A percentile compares a stretch with the other conserved stretches of the same genome.
These are phyloP conservation scores for Septoria petroselini DNA, from an alignment of 2,329 filamentous ascomycete genomes.

Conservation along the genomic window DNA sequence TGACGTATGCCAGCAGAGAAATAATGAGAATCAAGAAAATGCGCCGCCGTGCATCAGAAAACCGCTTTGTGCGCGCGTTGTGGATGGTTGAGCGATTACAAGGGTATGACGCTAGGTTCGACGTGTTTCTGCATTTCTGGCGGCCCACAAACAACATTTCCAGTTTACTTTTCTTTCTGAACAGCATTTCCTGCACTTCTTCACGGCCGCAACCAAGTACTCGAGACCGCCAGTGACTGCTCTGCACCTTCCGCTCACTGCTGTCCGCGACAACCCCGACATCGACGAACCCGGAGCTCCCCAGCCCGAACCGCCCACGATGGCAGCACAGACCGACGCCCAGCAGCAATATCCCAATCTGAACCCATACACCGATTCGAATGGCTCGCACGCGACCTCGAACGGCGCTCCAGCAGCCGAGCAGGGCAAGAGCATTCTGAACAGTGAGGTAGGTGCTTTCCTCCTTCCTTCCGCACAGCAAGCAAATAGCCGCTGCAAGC, in stretches of 20 bases:
- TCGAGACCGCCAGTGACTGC: background rate
- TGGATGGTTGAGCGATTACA: no score
- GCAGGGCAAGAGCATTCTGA: constrained; percentile 41
- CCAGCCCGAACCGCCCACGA: constrained; percentile 13
- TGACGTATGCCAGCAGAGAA: constrained; percentile 1
- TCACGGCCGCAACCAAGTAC: no score
- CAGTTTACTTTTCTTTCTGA: no score
- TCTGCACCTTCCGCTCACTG: background rate
- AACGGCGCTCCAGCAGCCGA: constrained; percentile 12
- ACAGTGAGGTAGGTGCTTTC: constrained; percentile 42
- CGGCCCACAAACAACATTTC: no score
- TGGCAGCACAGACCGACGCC: constrained; percentile 27
- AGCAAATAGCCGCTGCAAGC: background rate
- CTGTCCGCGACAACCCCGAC: background rate
- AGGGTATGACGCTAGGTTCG: no score
- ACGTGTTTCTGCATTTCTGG: no score
- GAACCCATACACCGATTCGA: constrained; percentile 31
- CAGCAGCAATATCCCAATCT: constrained; percentile 37
- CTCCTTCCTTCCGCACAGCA: background rate
- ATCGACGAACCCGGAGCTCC: constrained; percentile 3
- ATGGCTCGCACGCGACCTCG: constrained; percentile 9
- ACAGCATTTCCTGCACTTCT: no score
- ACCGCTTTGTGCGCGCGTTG: no score
- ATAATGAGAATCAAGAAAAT: background rate
- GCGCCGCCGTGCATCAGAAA: no score